Base-by-base conservation (phyloP, 495 filamentous ascomycete genomes). In the Trichoderma erinaceum region DNA sequence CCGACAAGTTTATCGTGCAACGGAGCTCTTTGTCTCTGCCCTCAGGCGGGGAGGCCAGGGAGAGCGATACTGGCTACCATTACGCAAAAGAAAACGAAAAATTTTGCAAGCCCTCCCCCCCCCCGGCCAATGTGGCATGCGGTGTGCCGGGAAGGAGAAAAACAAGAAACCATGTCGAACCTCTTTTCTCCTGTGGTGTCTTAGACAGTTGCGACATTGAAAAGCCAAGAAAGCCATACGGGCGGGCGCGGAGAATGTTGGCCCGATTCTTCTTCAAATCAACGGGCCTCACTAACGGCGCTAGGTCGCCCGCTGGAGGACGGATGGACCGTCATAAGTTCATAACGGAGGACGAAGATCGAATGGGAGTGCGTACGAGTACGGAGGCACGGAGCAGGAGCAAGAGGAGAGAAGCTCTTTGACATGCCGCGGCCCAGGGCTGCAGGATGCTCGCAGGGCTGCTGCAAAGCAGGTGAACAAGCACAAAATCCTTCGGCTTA, bases 401-500 rank as follows among this genome's bases (percentile, higher is more conserved):
- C 23, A 29, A 11, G 52, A 58, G 52, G 21, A 25, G 18, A 58
- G 11, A 1, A 18, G 11, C 3, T 52, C 21, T 21, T 61, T 61
- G 56, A 29, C 44, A n/a, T 48, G 35, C 48, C 48, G 48, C 48
- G 48, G 48, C 48, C 48, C 48, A 18, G 48, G 21, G 48, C n/a
- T n/a, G n/a, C 48, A 52, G 18, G n/a, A 52, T 0, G 48, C 48
- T n/a, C 48, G 48, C 48, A 52, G 48, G 48, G 48, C 21, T 52
- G 44, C 21, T 52, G 44, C 21, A 18, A 32, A 23, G 23, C 27
- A 61, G 56, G 56, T 61, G 56, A 29, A 25, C 27, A 61, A 61
- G 48, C 48, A 52, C 8, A 21, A 21, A 32, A 61, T 61, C 56
- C 56, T 61, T 61, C 23, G 23, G 56, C 56, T 61, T 61, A 32